Base-by-base conservation (phyloP, 495 filamentous ascomycete species). In the Daldinia concentrica region DNA sequence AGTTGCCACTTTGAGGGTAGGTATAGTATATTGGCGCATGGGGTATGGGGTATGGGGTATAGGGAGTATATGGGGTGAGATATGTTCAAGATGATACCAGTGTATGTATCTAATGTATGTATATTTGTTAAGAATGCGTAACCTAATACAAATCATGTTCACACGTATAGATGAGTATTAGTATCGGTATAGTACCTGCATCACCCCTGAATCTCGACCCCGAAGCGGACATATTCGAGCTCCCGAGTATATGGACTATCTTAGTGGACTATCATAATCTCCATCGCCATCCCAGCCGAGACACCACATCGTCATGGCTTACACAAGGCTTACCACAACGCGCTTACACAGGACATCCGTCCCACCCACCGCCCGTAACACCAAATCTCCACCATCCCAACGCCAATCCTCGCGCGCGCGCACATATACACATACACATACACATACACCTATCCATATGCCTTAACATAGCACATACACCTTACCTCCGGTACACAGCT, bases 71-170 rank as follows among this genome's bases (percentile, higher is more conserved):
- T 52, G 36, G 32, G 12, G 39, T 22, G 12, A 9, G 17, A 22
- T 37, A 51, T 26, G 22, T 68, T 32, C n/a, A 15, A 19, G 27
- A 62, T 68, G 41, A 71, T 71, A 71, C 68, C 62, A 71, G 51
- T 66, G 45, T 64, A 66, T 32, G 29, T 32, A 32, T 26, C 1
- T 1, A 26, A 17, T 48, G 11, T 24, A 48, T 24, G 43, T 48
- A 48, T 48, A 48, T 24, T 3, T 22, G 9, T 48, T 48, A 24
- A 48, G 11, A 48, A 12, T 48, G 43, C 3, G 19, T 48, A 48
- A 48, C 43, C 43, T 48, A 48, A 48, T 48, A 3, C 19, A 2
- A 48, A 11, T 48, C 17, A 48, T 48, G 6, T 48, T 48, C 17
- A 48, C 43, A 12, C 1, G 2, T 48, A 24, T 0, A 22, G 22